Conservation (phyloP, 768 basidiomycete species). For the Hortiboletus campestris region DNA sequence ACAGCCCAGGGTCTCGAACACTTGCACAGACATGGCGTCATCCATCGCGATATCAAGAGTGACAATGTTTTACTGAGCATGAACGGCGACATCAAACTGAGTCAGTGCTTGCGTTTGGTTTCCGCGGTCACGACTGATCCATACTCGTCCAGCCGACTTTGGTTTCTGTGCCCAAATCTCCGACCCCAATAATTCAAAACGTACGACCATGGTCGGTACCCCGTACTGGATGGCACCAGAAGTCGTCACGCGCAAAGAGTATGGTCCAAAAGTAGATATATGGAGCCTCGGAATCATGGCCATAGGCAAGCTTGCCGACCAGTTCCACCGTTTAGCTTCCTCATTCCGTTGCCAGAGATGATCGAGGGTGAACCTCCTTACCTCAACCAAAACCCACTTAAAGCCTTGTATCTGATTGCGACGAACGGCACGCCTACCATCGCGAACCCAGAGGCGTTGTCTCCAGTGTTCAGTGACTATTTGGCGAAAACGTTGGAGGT, state of each 20-base stretch:
- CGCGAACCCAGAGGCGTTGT: slow-evolving; percentile 81
- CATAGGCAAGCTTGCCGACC: slow-evolving; percentile 57
- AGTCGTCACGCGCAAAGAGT: slow-evolving; percentile 96
- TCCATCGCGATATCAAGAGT: slow-evolving; percentile 98
- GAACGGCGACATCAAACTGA: slow-evolving; percentile 96
- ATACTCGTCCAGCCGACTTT: slow-evolving; percentile 72
- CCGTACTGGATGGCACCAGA: slow-evolving; percentile 99
- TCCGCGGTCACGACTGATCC: neutral
- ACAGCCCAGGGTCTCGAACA: slow-evolving; percentile 92
- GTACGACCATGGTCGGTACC: slow-evolving; percentile 97
- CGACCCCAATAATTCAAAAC: slow-evolving; percentile 83
- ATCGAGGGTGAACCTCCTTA: slow-evolving; percentile 98
- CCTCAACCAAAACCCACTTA: slow-evolving; percentile 93
- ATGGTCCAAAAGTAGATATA: slow-evolving; percentile 97
- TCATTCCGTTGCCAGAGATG: slow-evolving; percentile 64
- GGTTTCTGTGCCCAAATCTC: slow-evolving; percentile 99
- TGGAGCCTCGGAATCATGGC: slow-evolving; percentile 98
- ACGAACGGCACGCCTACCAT: slow-evolving; percentile 98
- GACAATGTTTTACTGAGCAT: slow-evolving; percentile 94
- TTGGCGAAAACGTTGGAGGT: slow-evolving; percentile 87
- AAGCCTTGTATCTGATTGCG: slow-evolving; percentile 96
- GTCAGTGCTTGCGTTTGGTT: slow-evolving; percentile 51
- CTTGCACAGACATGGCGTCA: slow-evolving; percentile 93
- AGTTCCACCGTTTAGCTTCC: neutral
- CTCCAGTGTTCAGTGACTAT: slow-evolving; percentile 84